These are phyloP conservation scores for Bothia castanella DNA, from an alignment of 1,284 basidiomycete genomes.

Conservation along the genomic window DNA sequence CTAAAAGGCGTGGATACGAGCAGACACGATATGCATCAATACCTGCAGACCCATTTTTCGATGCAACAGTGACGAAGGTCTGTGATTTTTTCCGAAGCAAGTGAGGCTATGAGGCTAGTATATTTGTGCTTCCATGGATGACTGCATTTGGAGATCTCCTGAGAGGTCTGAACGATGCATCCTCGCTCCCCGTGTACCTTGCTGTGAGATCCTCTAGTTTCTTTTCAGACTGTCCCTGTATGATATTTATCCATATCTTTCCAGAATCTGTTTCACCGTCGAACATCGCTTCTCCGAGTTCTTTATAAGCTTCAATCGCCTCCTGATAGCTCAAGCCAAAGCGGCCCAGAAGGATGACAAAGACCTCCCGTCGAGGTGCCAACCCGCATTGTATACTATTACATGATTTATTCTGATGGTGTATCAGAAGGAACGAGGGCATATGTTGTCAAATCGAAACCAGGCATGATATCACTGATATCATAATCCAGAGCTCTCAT, in stretches of 20 bases:
- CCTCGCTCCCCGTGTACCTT: neutral
- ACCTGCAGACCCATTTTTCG: neutral
- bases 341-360: conserved; percentile 1
- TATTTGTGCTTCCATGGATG: neutral
- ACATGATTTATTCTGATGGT: too few relatives aligned
- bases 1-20: neutral
- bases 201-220: neutral
- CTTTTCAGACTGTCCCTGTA: neutral
- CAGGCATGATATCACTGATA: too few relatives aligned
- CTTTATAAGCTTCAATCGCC: conserved; percentile 1
- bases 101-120: neutral
- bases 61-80: conserved; percentile 5
- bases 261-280: neutral
- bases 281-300: neutral
- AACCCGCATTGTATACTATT: too few relatives aligned
- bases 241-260: neutral
- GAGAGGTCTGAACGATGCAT: neutral
- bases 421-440: too few relatives aligned
- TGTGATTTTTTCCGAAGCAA: neutral
- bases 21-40: conserved; percentile 3
- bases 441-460: too few relatives aligned
- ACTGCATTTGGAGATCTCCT: neutral
- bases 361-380: neutral
- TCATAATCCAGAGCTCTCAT: too few relatives aligned
- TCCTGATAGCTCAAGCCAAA: conserved; percentile 2